Evolutionary conservation across 1,284 basidiomycete genomes (phyloP).

Genomic region (Cryptococcus sp.): DNA sequence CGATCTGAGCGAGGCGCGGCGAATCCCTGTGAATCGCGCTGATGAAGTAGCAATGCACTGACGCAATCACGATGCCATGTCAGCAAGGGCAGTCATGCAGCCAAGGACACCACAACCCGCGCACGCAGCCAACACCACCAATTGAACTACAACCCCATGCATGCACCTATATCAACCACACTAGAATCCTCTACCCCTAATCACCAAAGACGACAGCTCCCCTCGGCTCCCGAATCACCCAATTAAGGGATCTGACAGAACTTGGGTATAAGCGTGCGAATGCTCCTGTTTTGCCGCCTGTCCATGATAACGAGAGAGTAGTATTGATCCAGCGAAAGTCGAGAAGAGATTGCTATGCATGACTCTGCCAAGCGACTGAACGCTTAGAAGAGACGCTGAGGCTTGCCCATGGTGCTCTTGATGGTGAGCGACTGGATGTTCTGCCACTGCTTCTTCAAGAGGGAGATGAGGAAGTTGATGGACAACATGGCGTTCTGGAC

Average conservation of each 20-base stretch:
- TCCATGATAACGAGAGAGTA: slow-evolving; percentile 6
- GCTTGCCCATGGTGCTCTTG: slow-evolving; percentile 99
- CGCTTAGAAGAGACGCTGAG: slow-evolving; percentile 84
- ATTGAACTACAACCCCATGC: too few relatives aligned
- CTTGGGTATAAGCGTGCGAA: slow-evolving; percentile 57
- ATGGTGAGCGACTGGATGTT: slow-evolving; percentile 99
- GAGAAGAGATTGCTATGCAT: slow-evolving; percentile 3
- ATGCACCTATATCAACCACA: too few relatives aligned
- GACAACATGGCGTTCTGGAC: slow-evolving; percentile 96
- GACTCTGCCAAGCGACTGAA: background rate
- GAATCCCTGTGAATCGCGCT: too few relatives aligned
- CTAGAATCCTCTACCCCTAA: too few relatives aligned
- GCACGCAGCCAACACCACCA: too few relatives aligned
- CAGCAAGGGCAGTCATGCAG: too few relatives aligned
- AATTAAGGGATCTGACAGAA: slow-evolving; percentile 50
- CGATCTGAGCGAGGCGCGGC: too few relatives aligned
- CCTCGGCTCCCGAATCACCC: slow-evolving; percentile 52
- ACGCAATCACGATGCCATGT: too few relatives aligned
- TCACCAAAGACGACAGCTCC: slow-evolving; percentile 40
- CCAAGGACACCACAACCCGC: too few relatives aligned
- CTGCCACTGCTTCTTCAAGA: slow-evolving; percentile 99
- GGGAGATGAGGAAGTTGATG: slow-evolving; percentile 99
- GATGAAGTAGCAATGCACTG: too few relatives aligned
- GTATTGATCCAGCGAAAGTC: slow-evolving; percentile 2
- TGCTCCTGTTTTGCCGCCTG: slow-evolving; percentile 49